Evolutionary conservation across 768 basidiomycete genomes (phyloP).

Genomic region (Macrolepiota dolichaula): DNA sequence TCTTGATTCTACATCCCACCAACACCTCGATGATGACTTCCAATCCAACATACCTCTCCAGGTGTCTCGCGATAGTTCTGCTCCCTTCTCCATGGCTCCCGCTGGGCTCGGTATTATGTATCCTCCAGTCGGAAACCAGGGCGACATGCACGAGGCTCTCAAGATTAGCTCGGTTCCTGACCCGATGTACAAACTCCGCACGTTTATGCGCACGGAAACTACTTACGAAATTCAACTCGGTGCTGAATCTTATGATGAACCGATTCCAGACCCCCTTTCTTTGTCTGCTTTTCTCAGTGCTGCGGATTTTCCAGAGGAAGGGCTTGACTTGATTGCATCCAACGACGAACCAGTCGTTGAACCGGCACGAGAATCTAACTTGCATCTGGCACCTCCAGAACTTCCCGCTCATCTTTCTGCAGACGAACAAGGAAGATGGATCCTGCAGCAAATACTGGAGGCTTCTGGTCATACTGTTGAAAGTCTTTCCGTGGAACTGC

Average conservation of each 20-base stretch:
- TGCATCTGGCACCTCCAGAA: not conserved
- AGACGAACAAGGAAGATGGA: slow-evolving; percentile 1
- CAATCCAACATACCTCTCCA: slow-evolving; percentile 7
- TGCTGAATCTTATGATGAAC: not conserved
- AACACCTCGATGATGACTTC: not conserved
- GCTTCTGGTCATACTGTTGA: slow-evolving; percentile 10
- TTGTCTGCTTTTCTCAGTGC: slow-evolving; percentile 20
- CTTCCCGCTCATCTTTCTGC: not conserved
- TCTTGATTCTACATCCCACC: not conserved
- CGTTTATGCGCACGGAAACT: not conserved
- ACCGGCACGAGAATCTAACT: not conserved
- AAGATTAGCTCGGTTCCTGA: not conserved
- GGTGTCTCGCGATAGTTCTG: not conserved
- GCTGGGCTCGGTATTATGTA: slow-evolving; percentile 8
- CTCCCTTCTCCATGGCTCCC: not conserved
- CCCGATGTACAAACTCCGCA: not conserved
- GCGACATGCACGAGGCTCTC: not conserved
- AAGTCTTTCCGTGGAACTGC: slow-evolving; percentile 11
- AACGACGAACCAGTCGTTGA: not conserved
- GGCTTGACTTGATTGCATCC: slow-evolving; percentile 3
- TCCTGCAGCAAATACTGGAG: slow-evolving; percentile 1
- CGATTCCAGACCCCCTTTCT: not conserved
- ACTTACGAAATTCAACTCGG: slow-evolving; percentile 2
- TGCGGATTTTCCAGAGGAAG: slow-evolving; percentile 17
- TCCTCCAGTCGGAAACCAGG: not conserved